Base-by-base conservation (phyloP, 306 rosid genomes). In the Myrica gale region DNA sequence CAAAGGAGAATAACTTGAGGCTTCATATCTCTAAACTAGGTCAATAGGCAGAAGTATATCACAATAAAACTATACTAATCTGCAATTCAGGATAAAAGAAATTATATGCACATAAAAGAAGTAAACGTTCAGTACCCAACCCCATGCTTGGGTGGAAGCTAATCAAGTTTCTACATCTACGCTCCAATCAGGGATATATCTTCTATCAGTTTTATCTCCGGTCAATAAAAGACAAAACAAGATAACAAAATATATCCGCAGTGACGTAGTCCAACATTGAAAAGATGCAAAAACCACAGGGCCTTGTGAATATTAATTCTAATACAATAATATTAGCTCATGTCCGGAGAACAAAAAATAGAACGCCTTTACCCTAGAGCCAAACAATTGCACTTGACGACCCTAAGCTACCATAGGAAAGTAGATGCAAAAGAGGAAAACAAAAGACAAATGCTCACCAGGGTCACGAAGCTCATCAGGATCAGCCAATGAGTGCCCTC, bases 391-490 rank as follows among this genome's bases (percentile, higher is more conserved):
- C 50, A 65, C 70, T 9, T 58, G 65, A 23, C 3, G 12, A 58
- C 26, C 13, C 16, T 20, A 58, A 20, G 41, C 63, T 19, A 21
- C 63, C 13, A 58, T 21, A 4, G 0, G 8, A 58, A 61, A 68
- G 23, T 11, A 57, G 37, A 75, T 10, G 17, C 65, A 69, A 72
- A 75, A 66, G 23, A 53, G 46, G 63, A 72, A 80, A 60, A 58
- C 53, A 76, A 23, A 61, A 77, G 46, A 60, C 39, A 83, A 77
- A 72, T 63, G 83, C 97, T 88, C 54, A 96, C 99, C 93, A 21
- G 97, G 96, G 93, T 96, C 97, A 84, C 99, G 99, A 66, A 96
- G 99, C 90, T 96, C 99, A 78, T 96, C 99, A 1, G 99, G 99
- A 81, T 96, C 99, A 74, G 99, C 99, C 88, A 96, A 84, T 20